Evolutionary conservation across 805 yeast genomes (phyloP).

Genomic region (Saccharomycopsis babjevae): DNA sequence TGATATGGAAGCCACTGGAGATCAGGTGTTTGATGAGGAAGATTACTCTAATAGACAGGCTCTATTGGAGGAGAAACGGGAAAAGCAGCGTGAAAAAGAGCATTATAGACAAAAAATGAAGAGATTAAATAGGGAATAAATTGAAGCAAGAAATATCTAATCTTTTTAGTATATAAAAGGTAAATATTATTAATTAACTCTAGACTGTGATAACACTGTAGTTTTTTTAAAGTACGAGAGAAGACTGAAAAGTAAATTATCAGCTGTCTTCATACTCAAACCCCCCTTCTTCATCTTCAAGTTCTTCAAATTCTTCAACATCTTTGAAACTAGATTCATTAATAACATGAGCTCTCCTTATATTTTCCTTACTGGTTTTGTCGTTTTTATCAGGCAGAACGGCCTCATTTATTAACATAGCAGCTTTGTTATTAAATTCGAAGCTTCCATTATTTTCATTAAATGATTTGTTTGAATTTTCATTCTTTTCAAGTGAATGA

Average conservation of each 20-base stretch:
- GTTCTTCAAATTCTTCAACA: background rate
- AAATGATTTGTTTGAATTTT: no score
- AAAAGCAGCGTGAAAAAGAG: constrained; percentile 48
- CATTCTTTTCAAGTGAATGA: no score
- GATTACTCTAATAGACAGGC: constrained; percentile 58
- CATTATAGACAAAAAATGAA: constrained; percentile 37
- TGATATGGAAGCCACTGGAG: constrained; percentile 94
- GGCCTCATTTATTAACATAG: no score
- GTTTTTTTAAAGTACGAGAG: background rate
- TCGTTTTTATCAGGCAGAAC: no score
- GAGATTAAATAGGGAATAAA: constrained; percentile 21
- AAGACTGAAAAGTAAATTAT: background rate
- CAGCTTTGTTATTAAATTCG: no score
- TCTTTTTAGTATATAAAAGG: background rate
- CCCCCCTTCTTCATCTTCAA: background rate
- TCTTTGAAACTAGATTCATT: background rate
- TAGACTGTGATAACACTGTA: background rate
- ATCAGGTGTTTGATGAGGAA: constrained; percentile 81
- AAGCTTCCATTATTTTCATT: no score
- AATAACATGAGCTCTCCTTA: background rate
- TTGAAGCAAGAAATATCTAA: background rate
- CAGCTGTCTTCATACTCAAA: background rate
- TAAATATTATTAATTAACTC: background rate
- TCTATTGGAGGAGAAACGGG: constrained; percentile 63
- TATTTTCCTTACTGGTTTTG: background rate